Evolutionary conservation across 1,139 yeast genomes (phyloP).

Genomic region (Nakaseomyces nivariensis): DNA sequence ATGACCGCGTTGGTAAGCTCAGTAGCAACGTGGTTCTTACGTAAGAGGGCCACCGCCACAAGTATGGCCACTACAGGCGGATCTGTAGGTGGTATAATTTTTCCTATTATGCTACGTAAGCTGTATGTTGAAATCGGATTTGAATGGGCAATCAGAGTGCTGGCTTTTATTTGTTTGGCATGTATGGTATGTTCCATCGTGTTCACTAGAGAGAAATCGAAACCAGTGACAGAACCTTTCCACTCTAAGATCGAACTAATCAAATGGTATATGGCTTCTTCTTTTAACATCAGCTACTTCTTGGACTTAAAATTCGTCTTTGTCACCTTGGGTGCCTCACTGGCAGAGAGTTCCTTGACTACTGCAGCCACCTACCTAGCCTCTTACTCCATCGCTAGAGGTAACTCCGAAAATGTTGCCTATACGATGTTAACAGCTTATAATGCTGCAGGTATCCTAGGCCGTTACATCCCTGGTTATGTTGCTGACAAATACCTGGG

Average conservation of each 20-base stretch:
- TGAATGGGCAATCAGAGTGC: slow-evolving; percentile 50
- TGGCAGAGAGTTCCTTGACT: slow-evolving; percentile 48
- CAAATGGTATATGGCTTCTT: slow-evolving; percentile 22
- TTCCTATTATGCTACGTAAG: slow-evolving; percentile 49
- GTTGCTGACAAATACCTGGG: slow-evolving; percentile 47
- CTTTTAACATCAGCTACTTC: slow-evolving; percentile 31
- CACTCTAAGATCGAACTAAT: slow-evolving; percentile 14
- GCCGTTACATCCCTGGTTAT: slow-evolving; percentile 47
- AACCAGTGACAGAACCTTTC: slow-evolving; percentile 20
- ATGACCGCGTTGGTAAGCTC: slow-evolving; percentile 50
- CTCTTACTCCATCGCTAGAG: slow-evolving; percentile 28
- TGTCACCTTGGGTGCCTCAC: slow-evolving; percentile 36
- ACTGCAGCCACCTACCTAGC: slow-evolving; percentile 31
- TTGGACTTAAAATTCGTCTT: slow-evolving; percentile 34
- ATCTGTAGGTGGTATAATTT: slow-evolving; percentile 50
- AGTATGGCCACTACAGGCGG: slow-evolving; percentile 57
- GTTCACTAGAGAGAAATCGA: slow-evolving; percentile 40
- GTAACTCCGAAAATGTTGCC: slow-evolving; percentile 43
- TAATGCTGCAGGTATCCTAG: slow-evolving; percentile 51
- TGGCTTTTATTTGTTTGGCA: slow-evolving; percentile 41
- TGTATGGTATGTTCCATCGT: slow-evolving; percentile 35
- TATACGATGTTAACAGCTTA: slow-evolving; percentile 44
- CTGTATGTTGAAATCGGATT: slow-evolving; percentile 46
- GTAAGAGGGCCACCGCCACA: slow-evolving; percentile 44
- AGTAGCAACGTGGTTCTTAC: slow-evolving; percentile 49